Evolutionary conservation across 2,329 filamentous ascomycete genomes (phyloP).

Genomic region (Clathrospora elynae): DNA sequence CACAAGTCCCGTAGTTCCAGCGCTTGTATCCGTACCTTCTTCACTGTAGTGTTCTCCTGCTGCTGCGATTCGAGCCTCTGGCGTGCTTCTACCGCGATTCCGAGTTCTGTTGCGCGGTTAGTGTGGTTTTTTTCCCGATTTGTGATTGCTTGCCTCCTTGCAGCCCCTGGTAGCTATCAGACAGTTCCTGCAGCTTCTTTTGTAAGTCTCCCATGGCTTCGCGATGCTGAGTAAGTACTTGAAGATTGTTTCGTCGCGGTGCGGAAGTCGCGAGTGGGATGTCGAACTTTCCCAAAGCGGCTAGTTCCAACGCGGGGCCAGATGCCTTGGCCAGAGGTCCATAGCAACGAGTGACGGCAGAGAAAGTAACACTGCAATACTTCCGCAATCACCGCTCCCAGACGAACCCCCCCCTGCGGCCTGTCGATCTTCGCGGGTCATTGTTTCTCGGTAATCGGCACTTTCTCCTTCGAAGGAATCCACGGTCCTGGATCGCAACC

Average conservation of each 20-base stretch:
- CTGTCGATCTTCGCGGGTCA: no score
- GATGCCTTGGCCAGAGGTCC: constrained; percentile 18
- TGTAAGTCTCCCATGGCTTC: constrained; percentile 62
- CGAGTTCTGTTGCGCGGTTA: constrained; percentile 67
- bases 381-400: not conserved
- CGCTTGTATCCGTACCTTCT: constrained; percentile 63
- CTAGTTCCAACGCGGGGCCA: constrained; percentile 32
- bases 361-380: constrained; percentile 1
- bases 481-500: constrained; percentile 1
- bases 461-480: constrained; percentile 1
- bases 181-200: constrained; percentile 77
- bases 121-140: constrained; percentile 2
- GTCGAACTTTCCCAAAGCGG: constrained; percentile 26
- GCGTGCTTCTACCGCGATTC: constrained; percentile 73
- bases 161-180: constrained; percentile 84
- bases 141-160: constrained; percentile 70
- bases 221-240: constrained; percentile 35
- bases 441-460: no score
- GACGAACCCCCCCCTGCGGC: no score
- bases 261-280: constrained; percentile 31
- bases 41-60: constrained; percentile 88
- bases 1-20: not conserved
- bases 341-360: constrained; percentile 14
- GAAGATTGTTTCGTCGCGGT: constrained; percentile 22
- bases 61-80: constrained; percentile 94